Evolutionary conservation across 2,329 filamentous ascomycete genomes (phyloP).

Genomic region (Peltaster fructicola): DNA sequence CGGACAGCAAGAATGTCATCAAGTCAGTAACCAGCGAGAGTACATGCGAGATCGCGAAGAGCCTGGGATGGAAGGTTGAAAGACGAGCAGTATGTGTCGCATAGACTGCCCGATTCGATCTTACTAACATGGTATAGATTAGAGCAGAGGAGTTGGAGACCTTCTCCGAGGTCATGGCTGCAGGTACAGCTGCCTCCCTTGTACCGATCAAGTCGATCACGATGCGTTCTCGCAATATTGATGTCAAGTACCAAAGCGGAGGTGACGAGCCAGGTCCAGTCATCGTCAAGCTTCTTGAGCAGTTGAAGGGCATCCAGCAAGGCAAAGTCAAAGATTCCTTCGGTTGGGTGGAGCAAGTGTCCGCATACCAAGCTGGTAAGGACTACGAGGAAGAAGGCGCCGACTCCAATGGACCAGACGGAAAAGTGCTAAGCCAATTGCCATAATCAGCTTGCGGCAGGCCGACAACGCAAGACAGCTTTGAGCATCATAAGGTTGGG

Average conservation of each 20-base stretch:
- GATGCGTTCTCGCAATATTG: conserved; percentile 40
- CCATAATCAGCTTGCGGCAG: no score
- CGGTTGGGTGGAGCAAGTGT: conserved; percentile 44
- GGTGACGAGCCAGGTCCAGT: conserved; percentile 55
- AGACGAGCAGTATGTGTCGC: conserved; percentile 40
- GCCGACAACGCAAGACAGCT: no score
- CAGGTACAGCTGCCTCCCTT: conserved; percentile 76
- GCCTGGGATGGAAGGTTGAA: conserved; percentile 74
- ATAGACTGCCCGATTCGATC: background rate
- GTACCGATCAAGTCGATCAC: conserved; percentile 88
- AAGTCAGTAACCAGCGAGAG: conserved; percentile 71
- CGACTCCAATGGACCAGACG: conserved; percentile 7
- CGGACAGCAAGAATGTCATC: conserved; percentile 75
- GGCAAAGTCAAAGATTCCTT: conserved; percentile 63
- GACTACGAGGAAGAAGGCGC: conserved; percentile 12
- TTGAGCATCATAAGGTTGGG: no score
- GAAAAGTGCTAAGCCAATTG: conserved; percentile 8
- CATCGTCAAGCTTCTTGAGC: conserved; percentile 53
- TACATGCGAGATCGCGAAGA: conserved; percentile 54
- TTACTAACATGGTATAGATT: conserved; percentile 30
- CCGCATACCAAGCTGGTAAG: conserved; percentile 18
- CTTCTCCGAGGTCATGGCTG: conserved; percentile 73
- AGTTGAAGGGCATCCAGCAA: conserved; percentile 70
- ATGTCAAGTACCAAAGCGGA: conserved; percentile 36
- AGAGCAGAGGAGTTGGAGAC: conserved; percentile 42